Evolutionary conservation across 2,329 filamentous ascomycete genomes (phyloP).

Genomic region (Fonsecaea pedrosoi): DNA sequence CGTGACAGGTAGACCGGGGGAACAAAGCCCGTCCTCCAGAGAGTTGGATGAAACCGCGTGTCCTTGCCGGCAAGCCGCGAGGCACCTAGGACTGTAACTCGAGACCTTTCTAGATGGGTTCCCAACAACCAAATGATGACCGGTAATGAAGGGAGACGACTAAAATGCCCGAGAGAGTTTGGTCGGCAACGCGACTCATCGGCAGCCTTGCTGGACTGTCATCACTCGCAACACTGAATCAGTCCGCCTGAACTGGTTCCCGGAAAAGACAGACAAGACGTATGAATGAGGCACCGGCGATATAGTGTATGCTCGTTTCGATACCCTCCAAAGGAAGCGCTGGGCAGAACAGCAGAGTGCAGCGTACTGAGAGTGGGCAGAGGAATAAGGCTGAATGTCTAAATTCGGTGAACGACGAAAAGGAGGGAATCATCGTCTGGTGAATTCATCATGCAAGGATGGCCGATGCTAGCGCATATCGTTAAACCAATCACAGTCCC

Average conservation of each 20-base stretch:
- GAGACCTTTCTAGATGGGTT: neutral
- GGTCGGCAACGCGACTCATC: neutral
- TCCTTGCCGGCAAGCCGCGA: neutral
- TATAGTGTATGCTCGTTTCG: neutral
- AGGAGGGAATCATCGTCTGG: neutral
- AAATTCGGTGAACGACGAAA: conserved; percentile 17
- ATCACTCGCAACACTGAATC: conserved; percentile 1
- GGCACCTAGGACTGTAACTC: neutral
- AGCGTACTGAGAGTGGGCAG: neutral
- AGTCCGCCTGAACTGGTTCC: neutral
- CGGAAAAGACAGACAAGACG: neutral
- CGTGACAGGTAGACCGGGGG: neutral
- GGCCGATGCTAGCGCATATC: neutral
- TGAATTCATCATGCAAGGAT: conserved; percentile 7
- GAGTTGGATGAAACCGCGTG: neutral
- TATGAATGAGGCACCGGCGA: neutral
- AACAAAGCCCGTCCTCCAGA: neutral
- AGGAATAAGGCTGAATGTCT: conserved; percentile 7
- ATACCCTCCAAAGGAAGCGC: neutral
- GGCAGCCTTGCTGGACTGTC: conserved; percentile 2
- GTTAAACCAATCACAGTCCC: neutral
- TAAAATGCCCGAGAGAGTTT: neutral
- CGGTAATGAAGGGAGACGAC: neutral
- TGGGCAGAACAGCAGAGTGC: neutral
- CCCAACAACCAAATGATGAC: neutral